These are phyloP conservation scores for Carpinus fangiana DNA, from an alignment of 306 rosid species.

Conservation along the genomic window DNA sequence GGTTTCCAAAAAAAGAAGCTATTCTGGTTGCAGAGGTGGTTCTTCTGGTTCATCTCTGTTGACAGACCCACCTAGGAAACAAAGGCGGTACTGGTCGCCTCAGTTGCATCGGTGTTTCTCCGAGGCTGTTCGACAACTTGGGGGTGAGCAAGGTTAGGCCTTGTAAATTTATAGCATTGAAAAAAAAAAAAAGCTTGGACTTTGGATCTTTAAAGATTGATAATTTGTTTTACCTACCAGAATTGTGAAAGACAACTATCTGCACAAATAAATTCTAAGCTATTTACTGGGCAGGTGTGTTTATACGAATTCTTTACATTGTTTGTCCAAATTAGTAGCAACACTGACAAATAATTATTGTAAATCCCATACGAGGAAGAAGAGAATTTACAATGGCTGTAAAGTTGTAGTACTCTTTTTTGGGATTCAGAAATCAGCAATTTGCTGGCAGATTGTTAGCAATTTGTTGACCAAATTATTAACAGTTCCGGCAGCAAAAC, in stretches of 20 bases:
- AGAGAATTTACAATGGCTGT: neutral
- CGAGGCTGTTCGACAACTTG: slow-evolving; percentile 77
- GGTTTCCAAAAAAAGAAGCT: slow-evolving; percentile 13
- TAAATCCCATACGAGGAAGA: no score
- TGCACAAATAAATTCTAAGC: no score
- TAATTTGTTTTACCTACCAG: neutral
- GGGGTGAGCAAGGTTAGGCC: slow-evolving; percentile 77
- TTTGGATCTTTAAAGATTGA: neutral
- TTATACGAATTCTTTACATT: no score
- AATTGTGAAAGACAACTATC: no score
- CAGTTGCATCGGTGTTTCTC: slow-evolving; percentile 81
- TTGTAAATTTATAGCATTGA: neutral
- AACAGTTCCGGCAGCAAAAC: no score
- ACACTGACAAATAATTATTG: no score
- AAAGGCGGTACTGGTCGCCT: slow-evolving; percentile 85
- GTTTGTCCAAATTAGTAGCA: no score
- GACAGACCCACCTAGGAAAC: slow-evolving; percentile 54
- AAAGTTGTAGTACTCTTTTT: neutral
- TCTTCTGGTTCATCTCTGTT: slow-evolving; percentile 45
- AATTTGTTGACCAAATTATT: no score
- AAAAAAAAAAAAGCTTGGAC: neutral
- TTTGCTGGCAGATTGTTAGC: no score
- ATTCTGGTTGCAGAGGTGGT: slow-evolving; percentile 37
- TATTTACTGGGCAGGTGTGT: no score
- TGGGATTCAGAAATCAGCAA: no score